Percentiles rank a stretch among this genome's conserved stretches.
Evolutionary conservation across 495 filamentous ascomycete species (phyloP).

Genomic region (Parachaetomium inaequale): DNA sequence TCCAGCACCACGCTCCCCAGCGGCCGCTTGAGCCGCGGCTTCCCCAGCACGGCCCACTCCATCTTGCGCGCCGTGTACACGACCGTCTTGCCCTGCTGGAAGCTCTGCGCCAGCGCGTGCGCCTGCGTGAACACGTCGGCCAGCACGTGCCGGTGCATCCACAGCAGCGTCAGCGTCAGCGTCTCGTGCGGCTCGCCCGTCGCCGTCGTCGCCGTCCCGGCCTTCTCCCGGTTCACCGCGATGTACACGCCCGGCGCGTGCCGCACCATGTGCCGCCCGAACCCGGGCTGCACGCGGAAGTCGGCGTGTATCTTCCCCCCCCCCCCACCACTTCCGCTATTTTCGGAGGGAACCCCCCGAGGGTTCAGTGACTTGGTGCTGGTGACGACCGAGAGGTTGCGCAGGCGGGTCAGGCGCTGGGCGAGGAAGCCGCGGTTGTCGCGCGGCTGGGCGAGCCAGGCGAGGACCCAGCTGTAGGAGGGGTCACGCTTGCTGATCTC

Average conservation of each 20-base stretch:
- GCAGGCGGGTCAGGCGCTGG: conserved; percentile 47
- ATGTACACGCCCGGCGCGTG: conserved; percentile 79
- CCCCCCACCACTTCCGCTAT: conserved; percentile 52
- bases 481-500: conserved; percentile 92
- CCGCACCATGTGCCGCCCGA: conserved; percentile 78
- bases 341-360: conserved; percentile 46
- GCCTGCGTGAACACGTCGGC: conserved; percentile 82
- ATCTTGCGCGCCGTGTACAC: conserved; percentile 83
- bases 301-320: conserved; percentile 59
- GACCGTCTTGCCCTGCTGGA: conserved; percentile 88
- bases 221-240: conserved; percentile 78
- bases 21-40: conserved; percentile 81
- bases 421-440: conserved; percentile 45
- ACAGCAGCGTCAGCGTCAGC: conserved; percentile 86
- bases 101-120: conserved; percentile 66
- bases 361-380: conserved; percentile 57
- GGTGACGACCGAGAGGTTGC: conserved; percentile 47
- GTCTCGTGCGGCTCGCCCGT: conserved; percentile 92
- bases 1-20: conserved; percentile 85
- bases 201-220: conserved; percentile 62
- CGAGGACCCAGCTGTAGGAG: conserved; percentile 88
- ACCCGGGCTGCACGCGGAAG: conserved; percentile 86
- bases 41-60: conserved; percentile 78
- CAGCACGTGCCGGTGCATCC: conserved; percentile 79
- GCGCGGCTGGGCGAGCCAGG: conserved; percentile 88